These are phyloP conservation scores for Eucalyptus melliodora DNA, from an alignment of 345 rosid genomes.

Conservation along the genomic window DNA sequence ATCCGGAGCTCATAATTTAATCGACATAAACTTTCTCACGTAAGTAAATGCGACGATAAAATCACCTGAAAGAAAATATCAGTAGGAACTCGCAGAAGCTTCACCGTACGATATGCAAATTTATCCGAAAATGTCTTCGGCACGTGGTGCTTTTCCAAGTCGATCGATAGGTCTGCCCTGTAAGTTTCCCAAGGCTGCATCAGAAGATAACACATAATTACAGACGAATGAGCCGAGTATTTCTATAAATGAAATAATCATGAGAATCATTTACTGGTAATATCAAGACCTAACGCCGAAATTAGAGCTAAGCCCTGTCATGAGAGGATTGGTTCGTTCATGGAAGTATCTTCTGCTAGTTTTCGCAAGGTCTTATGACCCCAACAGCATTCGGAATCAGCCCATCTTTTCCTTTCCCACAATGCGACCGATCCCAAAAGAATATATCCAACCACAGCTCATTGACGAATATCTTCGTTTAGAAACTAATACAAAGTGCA, in stretches of 20 bases:
- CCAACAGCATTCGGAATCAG: neutral
- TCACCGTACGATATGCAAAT: constrained; percentile 59
- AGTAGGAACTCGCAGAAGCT: constrained; percentile 55
- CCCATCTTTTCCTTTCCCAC: neutral
- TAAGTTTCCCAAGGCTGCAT: constrained; percentile 78
- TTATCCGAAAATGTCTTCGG: constrained; percentile 48
- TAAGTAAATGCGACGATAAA: neutral
- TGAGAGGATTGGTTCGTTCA: neutral
- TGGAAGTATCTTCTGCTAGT: neutral
- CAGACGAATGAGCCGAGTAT: neutral
- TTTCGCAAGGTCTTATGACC: neutral
- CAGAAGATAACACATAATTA: neutral
- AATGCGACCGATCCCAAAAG: neutral
- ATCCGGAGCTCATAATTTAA: neutral
- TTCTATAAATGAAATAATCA: neutral
- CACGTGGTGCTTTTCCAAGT: constrained; percentile 58
- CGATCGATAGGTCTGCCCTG: constrained; percentile 39
- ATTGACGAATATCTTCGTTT: neutral
- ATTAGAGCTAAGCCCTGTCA: neutral
- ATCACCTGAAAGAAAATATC: constrained; percentile 66
- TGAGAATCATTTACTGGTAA: neutral
- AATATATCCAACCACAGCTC: neutral
- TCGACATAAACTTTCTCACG: neutral
- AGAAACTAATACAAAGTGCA: neutral
- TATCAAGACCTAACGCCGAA: neutral